Evolutionary conservation across 495 filamentous ascomycete genomes (phyloP), one percentile per base, ranked within the genome.

Genomic region (Letharia columbiana): DNA sequence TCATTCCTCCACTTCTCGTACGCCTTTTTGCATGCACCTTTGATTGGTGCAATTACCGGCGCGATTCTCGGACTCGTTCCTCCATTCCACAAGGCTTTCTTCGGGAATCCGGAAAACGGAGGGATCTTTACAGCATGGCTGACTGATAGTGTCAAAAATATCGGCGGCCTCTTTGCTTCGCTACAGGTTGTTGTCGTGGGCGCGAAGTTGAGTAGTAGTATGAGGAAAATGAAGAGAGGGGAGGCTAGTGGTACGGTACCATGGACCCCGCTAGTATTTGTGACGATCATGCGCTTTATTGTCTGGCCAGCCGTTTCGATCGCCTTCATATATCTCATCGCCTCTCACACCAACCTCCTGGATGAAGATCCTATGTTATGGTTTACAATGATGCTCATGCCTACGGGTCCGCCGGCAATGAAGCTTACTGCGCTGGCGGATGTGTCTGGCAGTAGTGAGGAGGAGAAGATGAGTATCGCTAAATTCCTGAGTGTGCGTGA

Each of bases 371-470:
- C 90, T 0, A 84, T 92, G 50, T 72, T 92, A 28, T 91, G 86
- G 86, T 92, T 91, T 71, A 76, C 77, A 12, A 81, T 91, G 80
- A 91, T 91, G 87, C 71, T 91, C 33, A 91, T 91, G 85, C 88
- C 90, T 0, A 80, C 81, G 3, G 89, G 90, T 0, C 89, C 89
- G 13, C 84, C 85, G 3, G 87, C 88, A 0, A 83, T 91, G 82
- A 87, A 87, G 64, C 73, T 91, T 20, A 83, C 85, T 23, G 83
- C 85, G 2, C 73, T 91, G 61, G 81, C 87, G 4, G 87, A 91
- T 66, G 79, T 91, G 5, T 85, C 82, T 45, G 82, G 83, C 10
- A 80, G 78, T 1, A 77, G 76, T 33, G 79, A 86, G 63, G 74
- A 76, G 31, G 83, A 86, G 67, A 89, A 90, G 76, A 83, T 88